Evolutionary conservation across 768 basidiomycete species (phyloP).

Genomic region (Psilocybe azurescens): DNA sequence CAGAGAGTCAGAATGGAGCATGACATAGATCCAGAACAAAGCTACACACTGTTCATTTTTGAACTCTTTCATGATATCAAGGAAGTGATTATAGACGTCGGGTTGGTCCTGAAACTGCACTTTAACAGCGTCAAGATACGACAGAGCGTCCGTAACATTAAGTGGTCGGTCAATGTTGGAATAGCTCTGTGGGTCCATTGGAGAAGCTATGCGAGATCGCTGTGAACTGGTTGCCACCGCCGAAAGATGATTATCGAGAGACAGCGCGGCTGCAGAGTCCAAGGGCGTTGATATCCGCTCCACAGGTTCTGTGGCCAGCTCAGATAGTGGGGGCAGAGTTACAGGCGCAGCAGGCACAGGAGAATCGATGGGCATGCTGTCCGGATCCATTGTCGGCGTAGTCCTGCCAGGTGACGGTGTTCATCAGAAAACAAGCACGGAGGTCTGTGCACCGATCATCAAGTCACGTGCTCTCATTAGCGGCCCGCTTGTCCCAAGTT

Average conservation of each 20-base stretch:
- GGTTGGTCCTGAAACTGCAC: slow-evolving; percentile 88
- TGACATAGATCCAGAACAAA: slow-evolving; percentile 1
- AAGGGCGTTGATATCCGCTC: slow-evolving; percentile 14
- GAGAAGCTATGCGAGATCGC: slow-evolving; percentile 27
- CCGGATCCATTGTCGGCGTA: slow-evolving; percentile 16
- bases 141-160: slow-evolving; percentile 93
- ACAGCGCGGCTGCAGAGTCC: not conserved
- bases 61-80: slow-evolving; percentile 99
- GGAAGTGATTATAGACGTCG: slow-evolving; percentile 93
- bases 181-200: slow-evolving; percentile 34
- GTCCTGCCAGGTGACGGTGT: slow-evolving; percentile 18
- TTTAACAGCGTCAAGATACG: slow-evolving; percentile 94
- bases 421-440: slow-evolving; percentile 24
- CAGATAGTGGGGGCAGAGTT: slow-evolving; percentile 10
- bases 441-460: slow-evolving; percentile 37
- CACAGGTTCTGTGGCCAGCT: slow-evolving; percentile 17
- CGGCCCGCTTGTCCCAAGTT: not conserved
- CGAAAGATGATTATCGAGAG: not conserved
- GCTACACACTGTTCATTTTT: slow-evolving; percentile 84
- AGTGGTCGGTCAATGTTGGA: slow-evolving; percentile 62
- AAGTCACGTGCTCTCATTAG: slow-evolving; percentile 9
- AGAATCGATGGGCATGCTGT: slow-evolving; percentile 20
- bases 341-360: slow-evolving; percentile 4
- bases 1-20: slow-evolving; percentile 3
- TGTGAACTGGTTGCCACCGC: slow-evolving; percentile 16